A percentile compares a stretch with the other conserved stretches of the same genome.
Conservation (phyloP, 345 rosid species). For the Citrus sp. region DNA sequence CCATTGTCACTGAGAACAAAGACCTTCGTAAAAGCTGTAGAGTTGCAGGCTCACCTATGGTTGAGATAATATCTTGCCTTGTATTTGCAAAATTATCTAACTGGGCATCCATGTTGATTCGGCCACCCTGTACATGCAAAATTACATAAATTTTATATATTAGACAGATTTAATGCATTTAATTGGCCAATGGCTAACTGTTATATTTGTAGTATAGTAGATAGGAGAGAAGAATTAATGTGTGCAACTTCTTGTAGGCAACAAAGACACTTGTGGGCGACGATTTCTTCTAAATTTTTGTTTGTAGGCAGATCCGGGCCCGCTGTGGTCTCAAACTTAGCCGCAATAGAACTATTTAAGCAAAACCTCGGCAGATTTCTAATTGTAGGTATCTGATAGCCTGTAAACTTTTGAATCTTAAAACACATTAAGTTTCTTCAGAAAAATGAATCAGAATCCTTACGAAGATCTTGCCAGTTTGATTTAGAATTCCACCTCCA, state of each 20-base stretch:
- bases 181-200: not conserved
- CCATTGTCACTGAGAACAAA: conserved; percentile 57
- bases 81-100: conserved; percentile 53
- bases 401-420: too few relatives aligned
- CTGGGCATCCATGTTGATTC: conserved; percentile 65
- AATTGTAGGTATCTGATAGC: not conserved
- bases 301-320: not conserved
- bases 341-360: not conserved
- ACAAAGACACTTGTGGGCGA: not conserved
- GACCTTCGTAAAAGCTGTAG: conserved; percentile 28
- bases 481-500: conserved; percentile 73
- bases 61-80: conserved; percentile 39
- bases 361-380: not conserved
- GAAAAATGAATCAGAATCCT: conserved; percentile 14
- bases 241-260: not conserved
- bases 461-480: conserved; percentile 71
- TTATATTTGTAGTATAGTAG: not conserved
- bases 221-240: not conserved
- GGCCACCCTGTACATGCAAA: conserved; percentile 41
- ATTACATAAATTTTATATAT: too few relatives aligned
- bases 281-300: too few relatives aligned
- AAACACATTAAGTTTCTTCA: not conserved
- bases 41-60: conserved; percentile 42
- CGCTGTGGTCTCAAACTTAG: not conserved
- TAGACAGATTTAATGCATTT: not conserved